Conservation (phyloP, 1,284 basidiomycete genomes). For the Pseudomicrostroma phylloplanum region DNA sequence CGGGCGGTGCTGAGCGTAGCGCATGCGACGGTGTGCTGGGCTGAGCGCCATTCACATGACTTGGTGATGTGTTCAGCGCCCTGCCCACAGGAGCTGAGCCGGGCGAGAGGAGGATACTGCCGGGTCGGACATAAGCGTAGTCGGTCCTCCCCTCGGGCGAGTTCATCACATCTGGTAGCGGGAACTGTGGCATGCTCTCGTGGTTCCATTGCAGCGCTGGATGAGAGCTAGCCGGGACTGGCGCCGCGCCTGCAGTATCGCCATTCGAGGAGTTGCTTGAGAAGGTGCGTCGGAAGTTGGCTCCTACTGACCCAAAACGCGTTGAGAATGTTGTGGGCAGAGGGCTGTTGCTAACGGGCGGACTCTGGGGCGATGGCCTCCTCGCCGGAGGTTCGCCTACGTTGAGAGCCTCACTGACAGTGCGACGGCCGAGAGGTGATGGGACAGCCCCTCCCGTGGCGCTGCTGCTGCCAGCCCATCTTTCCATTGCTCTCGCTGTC, state of each 20-base stretch:
- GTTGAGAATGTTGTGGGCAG: constrained; percentile 10
- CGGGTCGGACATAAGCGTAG: constrained; percentile 22
- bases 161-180: constrained; percentile 34
- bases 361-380: no score
- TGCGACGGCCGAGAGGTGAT: constrained; percentile 10
- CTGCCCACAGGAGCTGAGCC: background rate
- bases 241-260: no score
- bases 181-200: constrained; percentile 37
- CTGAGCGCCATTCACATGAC: no score
- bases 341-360: background rate
- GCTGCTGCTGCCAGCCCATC: constrained; percentile 17
- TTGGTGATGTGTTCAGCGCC: no score
- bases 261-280: no score
- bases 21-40: no score
- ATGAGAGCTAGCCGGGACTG: background rate
- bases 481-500: constrained; percentile 39
- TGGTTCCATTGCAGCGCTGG: constrained; percentile 31
- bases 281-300: no score
- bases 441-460: constrained; percentile 11
- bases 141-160: constrained; percentile 32
- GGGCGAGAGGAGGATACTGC: constrained; percentile 6
- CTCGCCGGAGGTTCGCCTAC: no score
- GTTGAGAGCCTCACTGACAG: background rate
- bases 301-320: constrained; percentile 22
- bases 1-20: no score